Conservation (phyloP, 73 alveolate genomes). For the Paramecium octaurelia region DNA sequence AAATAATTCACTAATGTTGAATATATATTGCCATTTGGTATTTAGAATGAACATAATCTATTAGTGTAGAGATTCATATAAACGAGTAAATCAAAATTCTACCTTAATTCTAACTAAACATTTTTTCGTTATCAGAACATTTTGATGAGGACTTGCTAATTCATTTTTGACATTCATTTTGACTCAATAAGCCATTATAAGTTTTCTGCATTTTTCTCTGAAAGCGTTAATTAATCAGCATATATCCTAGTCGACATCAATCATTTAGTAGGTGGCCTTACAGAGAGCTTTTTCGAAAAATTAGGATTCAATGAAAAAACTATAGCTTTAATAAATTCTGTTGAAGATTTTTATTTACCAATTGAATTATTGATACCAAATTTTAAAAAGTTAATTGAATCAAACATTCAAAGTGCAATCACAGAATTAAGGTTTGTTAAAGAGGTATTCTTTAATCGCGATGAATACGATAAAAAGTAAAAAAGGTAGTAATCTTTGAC, state of each 20-base stretch:
- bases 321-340: background rate
- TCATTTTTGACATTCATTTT: background rate
- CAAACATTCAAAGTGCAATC: background rate
- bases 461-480: background rate
- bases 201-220: constrained; percentile 11
- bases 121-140: background rate
- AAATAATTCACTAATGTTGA: background rate
- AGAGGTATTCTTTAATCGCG: background rate
- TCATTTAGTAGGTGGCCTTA: background rate
- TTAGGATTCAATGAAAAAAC: background rate
- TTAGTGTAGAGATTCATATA: background rate
- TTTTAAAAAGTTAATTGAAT: background rate
- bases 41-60: constrained; percentile 3
- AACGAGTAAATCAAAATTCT: constrained; percentile 4
- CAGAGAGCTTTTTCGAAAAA: background rate
- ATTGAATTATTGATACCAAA: background rate
- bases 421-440: background rate
- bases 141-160: background rate
- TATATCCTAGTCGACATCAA: background rate
- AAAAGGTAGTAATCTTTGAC: background rate
- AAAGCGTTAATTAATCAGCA: background rate
- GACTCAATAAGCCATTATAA: background rate
- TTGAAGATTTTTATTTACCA: background rate
- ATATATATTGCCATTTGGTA: constrained; percentile 3
- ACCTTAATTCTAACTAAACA: background rate